Evolutionary conservation across 345 rosid species (phyloP), one percentile per base, ranked within the genome.

Genomic region (Salix exigua): DNA sequence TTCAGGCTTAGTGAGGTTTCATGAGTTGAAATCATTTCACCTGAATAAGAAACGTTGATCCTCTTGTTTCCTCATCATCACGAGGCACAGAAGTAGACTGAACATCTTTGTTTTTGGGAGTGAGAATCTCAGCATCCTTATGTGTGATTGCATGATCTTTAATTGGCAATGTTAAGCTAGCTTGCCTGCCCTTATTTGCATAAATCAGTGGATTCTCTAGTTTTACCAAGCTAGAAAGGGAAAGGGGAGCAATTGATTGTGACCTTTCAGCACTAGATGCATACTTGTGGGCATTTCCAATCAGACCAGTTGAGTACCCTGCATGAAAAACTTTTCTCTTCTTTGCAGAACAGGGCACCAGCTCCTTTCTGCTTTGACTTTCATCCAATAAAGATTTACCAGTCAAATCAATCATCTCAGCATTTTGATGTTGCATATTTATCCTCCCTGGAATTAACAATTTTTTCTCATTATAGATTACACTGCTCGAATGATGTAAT

Each of bases 41-140:
- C 93, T 91, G 92, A 77, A 76, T 78, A 71, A 95, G 85, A 87
- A 90, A 96, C 61, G 84, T 86, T 70, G 98, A 85, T 78, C 97
- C 98, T 77, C 78, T 89, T 44, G 87, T 84, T 86, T 90, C 94
- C 76, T 87, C 86, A 68, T 85, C 86, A 70, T 76, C 81, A 31
- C 83, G 55, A 72, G 85, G 75, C 70, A 71, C 79, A 77, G 74
- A 42, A 67, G 73, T 84, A 53, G 73, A 67, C 40, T 69, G 81
- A 74, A 72, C 73, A 73, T 70, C 71, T 74, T 78, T 70, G 35
- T 71, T 82, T 81, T 84, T 79, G 33, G 74, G 60, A 61, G 64
- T 21, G 10, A 50, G 63, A 69, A 64, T 53, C 58, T 78, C 77
- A 42, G 77, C 79, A 17, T 18, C 75, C 75, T 64, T 30, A 44